Evolutionary conservation across 495 filamentous ascomycete genomes (phyloP).

Genomic region (Hyaloscypha bicolor): DNA sequence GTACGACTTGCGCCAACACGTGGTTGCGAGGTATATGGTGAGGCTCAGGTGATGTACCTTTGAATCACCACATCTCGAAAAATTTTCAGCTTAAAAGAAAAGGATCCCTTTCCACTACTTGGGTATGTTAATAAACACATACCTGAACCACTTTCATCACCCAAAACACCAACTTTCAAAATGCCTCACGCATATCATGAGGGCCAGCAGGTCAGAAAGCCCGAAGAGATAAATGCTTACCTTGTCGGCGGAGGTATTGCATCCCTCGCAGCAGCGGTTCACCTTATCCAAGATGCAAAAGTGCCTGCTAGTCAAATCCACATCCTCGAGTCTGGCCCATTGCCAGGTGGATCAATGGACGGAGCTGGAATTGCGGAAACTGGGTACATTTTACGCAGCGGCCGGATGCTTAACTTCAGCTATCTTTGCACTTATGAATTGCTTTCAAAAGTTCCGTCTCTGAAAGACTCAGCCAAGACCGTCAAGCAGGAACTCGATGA

Average conservation of each 20-base stretch:
- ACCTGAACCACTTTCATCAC: not conserved
- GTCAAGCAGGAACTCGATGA: slow-evolving; percentile 29
- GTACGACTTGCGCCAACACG: not conserved
- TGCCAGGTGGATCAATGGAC: slow-evolving; percentile 40
- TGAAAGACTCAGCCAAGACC: slow-evolving; percentile 21
- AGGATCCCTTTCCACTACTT: not conserved
- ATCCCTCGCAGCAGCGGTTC: slow-evolving; percentile 44
- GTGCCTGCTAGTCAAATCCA: slow-evolving; percentile 44
- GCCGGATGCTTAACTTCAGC: slow-evolving; percentile 41
- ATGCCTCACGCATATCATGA: slow-evolving; percentile 1
- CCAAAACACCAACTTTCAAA: not conserved
- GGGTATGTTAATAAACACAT: not conserved
- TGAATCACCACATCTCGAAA: not conserved
- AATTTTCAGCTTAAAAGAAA: not conserved
- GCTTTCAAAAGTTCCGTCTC: slow-evolving; percentile 40
- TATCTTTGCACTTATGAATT: slow-evolving; percentile 42
- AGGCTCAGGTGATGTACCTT: slow-evolving; percentile 6
- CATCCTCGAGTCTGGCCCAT: slow-evolving; percentile 41
- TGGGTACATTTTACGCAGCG: slow-evolving; percentile 45
- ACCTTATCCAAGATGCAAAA: slow-evolving; percentile 47
- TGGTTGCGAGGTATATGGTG: not conserved
- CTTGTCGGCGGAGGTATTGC: slow-evolving; percentile 47
- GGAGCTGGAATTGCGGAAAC: slow-evolving; percentile 38
- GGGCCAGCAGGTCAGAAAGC: slow-evolving; percentile 25
- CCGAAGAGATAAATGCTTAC: slow-evolving; percentile 39